A percentile compares a stretch with the other conserved stretches of the same genome.
Evolutionary conservation across 129 eudicot genomes (phyloP).

Genomic region (Sambucus nigra): DNA sequence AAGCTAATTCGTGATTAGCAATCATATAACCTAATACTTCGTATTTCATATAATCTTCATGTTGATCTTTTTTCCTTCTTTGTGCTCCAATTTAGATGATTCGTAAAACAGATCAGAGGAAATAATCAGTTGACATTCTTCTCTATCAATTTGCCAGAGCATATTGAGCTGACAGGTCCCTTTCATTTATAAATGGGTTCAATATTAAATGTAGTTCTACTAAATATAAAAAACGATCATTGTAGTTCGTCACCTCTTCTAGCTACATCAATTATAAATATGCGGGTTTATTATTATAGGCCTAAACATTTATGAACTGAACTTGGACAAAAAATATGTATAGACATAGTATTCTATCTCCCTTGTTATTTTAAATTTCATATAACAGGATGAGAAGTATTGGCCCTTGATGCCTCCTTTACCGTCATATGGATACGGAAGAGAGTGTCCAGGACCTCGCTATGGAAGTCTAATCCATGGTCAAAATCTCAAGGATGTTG

Average conservation of each 20-base stretch:
- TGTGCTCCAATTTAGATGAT: no score
- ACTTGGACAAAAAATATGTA: not conserved
- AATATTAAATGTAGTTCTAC: no score
- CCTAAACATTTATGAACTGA: not conserved
- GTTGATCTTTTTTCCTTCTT: no score
- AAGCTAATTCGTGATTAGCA: no score
- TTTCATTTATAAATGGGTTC: not conserved
- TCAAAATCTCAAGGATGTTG: slow-evolving; percentile 66
- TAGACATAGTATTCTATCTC: not conserved
- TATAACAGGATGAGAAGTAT: slow-evolving; percentile 52
- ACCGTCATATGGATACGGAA: slow-evolving; percentile 80
- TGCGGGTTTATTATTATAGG: not conserved
- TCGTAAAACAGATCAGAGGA: not conserved
- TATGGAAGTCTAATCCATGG: slow-evolving; percentile 84
- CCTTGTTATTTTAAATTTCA: not conserved
- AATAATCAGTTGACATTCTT: not conserved
- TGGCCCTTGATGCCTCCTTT: slow-evolving; percentile 79
- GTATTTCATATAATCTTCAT: no score
- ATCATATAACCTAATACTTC: no score
- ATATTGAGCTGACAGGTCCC: not conserved
- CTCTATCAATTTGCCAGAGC: not conserved
- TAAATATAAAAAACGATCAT: no score
- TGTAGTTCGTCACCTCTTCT: not conserved
- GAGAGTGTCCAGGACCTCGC: slow-evolving; percentile 71
- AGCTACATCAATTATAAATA: not conserved